A percentile compares a stretch with the other conserved stretches of the same genome.
Evolutionary conservation across 2,329 filamentous ascomycete species (phyloP).

Genomic region (Penicillium sclerotiorum): DNA sequence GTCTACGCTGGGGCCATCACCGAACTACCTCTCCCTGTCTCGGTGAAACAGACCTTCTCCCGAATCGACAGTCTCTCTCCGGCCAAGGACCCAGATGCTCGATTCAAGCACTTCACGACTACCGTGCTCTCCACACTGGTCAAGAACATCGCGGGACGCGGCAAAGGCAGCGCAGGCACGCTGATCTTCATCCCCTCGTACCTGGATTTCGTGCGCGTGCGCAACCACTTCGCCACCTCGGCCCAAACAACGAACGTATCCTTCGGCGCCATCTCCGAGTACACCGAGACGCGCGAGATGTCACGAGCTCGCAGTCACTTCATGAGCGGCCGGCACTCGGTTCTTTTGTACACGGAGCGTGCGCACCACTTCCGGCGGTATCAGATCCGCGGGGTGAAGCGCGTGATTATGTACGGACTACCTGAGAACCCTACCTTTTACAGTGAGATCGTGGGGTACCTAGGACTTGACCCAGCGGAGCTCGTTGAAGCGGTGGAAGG

Average conservation of each 20-base stretch:
- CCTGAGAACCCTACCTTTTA: conserved; percentile 75
- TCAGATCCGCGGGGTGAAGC: conserved; percentile 75
- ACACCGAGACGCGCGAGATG: conserved; percentile 75
- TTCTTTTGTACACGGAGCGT: conserved; percentile 89
- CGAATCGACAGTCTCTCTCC: conserved; percentile 75
- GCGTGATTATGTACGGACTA: conserved; percentile 85
- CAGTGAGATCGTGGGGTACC: conserved; percentile 45
- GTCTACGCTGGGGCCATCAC: conserved; percentile 73
- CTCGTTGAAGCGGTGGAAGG: conserved; percentile 61
- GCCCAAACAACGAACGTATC: conserved; percentile 58
- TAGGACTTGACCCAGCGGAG: conserved; percentile 45
- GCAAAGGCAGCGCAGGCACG: conserved; percentile 64
- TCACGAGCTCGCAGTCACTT: conserved; percentile 87
- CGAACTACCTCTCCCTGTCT: conserved; percentile 63
- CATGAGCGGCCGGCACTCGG: conserved; percentile 74
- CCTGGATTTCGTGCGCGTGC: conserved; percentile 89
- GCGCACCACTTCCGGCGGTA: conserved; percentile 98
- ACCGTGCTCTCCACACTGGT: conserved; percentile 75
- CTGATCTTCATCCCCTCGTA: conserved; percentile 91
- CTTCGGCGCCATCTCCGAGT: conserved; percentile 88
- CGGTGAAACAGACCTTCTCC: conserved; percentile 84
- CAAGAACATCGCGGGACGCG: conserved; percentile 54
- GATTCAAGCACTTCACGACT: conserved; percentile 88
- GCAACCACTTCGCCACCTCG: conserved; percentile 85
- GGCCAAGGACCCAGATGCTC: conserved; percentile 76